Evolutionary conservation across 2,329 filamentous ascomycete species (phyloP), one percentile per base, ranked within the genome.

Genomic region (Trichoderma simmonsii): DNA sequence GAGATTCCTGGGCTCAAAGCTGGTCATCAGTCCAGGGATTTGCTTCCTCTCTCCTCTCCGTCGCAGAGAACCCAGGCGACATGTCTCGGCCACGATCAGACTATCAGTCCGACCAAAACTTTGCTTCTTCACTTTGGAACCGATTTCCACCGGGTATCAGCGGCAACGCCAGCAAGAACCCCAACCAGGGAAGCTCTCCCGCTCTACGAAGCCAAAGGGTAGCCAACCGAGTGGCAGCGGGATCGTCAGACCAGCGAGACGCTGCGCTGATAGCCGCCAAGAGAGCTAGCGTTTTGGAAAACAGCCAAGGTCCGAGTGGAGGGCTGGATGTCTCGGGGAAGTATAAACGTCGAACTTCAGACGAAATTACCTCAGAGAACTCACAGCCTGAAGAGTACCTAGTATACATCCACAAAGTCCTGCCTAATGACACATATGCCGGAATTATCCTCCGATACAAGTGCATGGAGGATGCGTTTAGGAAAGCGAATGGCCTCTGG

Each of bases 401-500:
- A 74, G 95, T 95, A 21, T 99, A 98, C 80, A 86, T 98, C 66
- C 96, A 99, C 81, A 90, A 92, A 77, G 93, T 98, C 21, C 88
- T 91, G 76, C 88, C 91, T 15, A 88, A 88, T 59, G 96, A 99
- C 82, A 98, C 94, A 2, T 90, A 98, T 76, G 94, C 95, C 1
- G 95, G 96, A 3, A 90, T 99, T 65, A 92, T 96, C 67, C 91
- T 99, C 75, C 93, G 91, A 77, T 99, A 97, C 81, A 92, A 93
- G 77, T 98, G 95, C 80, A 89, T 93, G 74, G 90, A 94, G 71
- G 92, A 95, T 62, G 88, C 92, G 2, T 91, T 99, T 75, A 88
- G 93, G 72, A 96, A 93, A 79, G 91, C 94, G 51, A 99, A 99
- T 80, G 90, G 96, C 12, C 90, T 99, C 78, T 99, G 96, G 96